Conservation (phyloP, 495 filamentous ascomycete species). For the Haplographium delicatum region DNA sequence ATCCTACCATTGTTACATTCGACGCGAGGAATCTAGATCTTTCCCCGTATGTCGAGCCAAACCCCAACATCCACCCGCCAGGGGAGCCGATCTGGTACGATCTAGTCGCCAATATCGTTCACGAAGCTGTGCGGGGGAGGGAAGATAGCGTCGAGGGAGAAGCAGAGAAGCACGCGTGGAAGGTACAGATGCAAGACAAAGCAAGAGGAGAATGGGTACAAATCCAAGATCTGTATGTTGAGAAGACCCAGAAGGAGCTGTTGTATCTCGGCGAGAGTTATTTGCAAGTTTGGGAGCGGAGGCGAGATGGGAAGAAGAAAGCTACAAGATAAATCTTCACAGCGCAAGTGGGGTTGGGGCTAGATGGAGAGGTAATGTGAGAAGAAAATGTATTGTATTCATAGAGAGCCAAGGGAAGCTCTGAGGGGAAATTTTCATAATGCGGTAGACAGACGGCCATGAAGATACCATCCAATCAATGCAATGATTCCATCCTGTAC, state of each 20-base stretch:
- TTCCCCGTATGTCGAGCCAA: slow-evolving; percentile 80
- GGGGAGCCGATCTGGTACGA: slow-evolving; percentile 94
- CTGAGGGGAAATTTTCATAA: not conserved
- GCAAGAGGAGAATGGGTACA: slow-evolving; percentile 80
- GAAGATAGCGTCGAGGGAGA: slow-evolving; percentile 72
- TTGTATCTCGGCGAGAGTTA: slow-evolving; percentile 91
- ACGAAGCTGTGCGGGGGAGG: slow-evolving; percentile 75
- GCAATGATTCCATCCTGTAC: slow-evolving; percentile 1
- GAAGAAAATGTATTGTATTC: slow-evolving; percentile 1
- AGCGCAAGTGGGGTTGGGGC: not conserved
- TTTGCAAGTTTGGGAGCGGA: slow-evolving; percentile 93
- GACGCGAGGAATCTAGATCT: slow-evolving; percentile 78
- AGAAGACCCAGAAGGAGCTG: slow-evolving; percentile 77
- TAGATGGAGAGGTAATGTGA: not conserved
- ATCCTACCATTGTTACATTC: slow-evolving; percentile 97
- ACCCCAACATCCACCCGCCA: slow-evolving; percentile 51
- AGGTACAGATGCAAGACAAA: slow-evolving; percentile 58
- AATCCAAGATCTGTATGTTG: slow-evolving; percentile 90
- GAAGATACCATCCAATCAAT: slow-evolving; percentile 9
- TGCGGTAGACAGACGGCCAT: slow-evolving; percentile 6
- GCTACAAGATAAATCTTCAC: not conserved
- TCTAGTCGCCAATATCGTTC: slow-evolving; percentile 91
- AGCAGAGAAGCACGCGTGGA: slow-evolving; percentile 80
- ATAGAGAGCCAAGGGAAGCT: not conserved
- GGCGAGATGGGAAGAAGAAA: slow-evolving; percentile 43